Evolutionary conservation across 2,329 filamentous ascomycete genomes (phyloP).

Genomic region (Pyrenophora teres): DNA sequence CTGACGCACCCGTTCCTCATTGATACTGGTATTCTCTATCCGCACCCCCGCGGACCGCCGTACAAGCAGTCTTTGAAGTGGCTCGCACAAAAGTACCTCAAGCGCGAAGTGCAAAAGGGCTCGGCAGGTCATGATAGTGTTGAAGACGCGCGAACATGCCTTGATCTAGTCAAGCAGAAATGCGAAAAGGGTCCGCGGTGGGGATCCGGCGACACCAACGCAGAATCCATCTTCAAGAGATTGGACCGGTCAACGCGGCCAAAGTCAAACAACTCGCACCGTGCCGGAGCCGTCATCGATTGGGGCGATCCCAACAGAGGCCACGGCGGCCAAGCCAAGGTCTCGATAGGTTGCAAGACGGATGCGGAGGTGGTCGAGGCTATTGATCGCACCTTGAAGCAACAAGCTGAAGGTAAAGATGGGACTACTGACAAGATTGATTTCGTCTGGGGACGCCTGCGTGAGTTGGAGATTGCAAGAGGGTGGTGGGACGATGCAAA

Average conservation of each 20-base stretch:
- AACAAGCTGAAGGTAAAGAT: slow-evolving; percentile 49
- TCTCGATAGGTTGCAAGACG: slow-evolving; percentile 60
- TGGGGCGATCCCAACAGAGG: slow-evolving; percentile 79
- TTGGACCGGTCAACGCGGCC: slow-evolving; percentile 63
- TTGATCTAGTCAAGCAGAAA: slow-evolving; percentile 93
- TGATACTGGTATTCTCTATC: slow-evolving; percentile 88
- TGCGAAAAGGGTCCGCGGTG: slow-evolving; percentile 89
- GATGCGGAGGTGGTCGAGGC: slow-evolving; percentile 64
- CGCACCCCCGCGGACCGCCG: slow-evolving; percentile 86
- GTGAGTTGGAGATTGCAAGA: slow-evolving; percentile 63
- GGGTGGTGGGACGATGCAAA: slow-evolving; percentile 64
- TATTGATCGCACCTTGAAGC: slow-evolving; percentile 58
- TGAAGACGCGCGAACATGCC: slow-evolving; percentile 87
- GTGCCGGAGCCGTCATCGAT: slow-evolving; percentile 76
- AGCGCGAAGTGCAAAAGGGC: slow-evolving; percentile 85
- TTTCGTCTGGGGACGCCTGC: slow-evolving; percentile 66
- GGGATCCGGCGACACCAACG: slow-evolving; percentile 77
- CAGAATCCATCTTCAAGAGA: slow-evolving; percentile 88
- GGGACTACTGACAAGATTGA: slow-evolving; percentile 61
- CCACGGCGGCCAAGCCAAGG: slow-evolving; percentile 61
- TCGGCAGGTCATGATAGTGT: slow-evolving; percentile 83
- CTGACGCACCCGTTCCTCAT: slow-evolving; percentile 91
- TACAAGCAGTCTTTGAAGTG: slow-evolving; percentile 91
- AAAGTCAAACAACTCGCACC: slow-evolving; percentile 40
- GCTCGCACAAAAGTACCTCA: slow-evolving; percentile 82